Base-by-base conservation (phyloP, 2,329 filamentous ascomycete species). In the Ambrosiella cleistominuta region DNA sequence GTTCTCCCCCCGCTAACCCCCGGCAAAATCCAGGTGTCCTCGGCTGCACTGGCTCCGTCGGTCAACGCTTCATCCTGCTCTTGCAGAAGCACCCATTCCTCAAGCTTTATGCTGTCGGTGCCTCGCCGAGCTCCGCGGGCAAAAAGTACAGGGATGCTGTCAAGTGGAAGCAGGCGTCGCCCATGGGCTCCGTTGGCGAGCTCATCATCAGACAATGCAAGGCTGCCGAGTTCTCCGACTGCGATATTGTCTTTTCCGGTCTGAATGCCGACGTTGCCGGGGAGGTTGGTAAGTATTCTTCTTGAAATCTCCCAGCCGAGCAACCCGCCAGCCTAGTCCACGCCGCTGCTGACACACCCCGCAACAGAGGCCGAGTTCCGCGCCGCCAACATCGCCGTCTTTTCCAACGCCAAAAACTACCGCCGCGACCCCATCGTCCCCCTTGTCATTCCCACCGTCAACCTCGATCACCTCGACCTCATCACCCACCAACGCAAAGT, bases 351-450 rank as follows among this genome's bases (percentile, higher is more conserved):
- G 38, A 61, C 49, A 8, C 45, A 27, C 38, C 53, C 49, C 5
- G 19, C 15, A 27, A 15, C 65, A 90, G 90, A 97, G 71, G 87
- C 87, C 79, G 86, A 86, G 64, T 97, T 97, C 70, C 78, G 95
- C 66, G 85, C 85, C 68, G 84, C 88, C 61, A 83, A 95, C 67
- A 81, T 96, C 56, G 82, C 88, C 66, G 86, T 96, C 69, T 97
- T 98, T 75, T 95, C 89, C 66, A 98, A 97, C 71, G 90, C 93
- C 56, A 96, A 96, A 73, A 97, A 96, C 79, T 88, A 95, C 78
- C 86, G 93, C 65, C 85, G 85, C 68, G 84, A 95, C 69, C 88
- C 89, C 17, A 76, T 91, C 54, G 89, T 96, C 1, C 93, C 93
- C 9, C 82, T 97, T 66, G 86, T 97, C 63, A 90, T 97, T 7